phyloP scores from a whole-genome alignment of 495 filamentous ascomycete genomes.

The Ascodesmis nigricans region DNA sequence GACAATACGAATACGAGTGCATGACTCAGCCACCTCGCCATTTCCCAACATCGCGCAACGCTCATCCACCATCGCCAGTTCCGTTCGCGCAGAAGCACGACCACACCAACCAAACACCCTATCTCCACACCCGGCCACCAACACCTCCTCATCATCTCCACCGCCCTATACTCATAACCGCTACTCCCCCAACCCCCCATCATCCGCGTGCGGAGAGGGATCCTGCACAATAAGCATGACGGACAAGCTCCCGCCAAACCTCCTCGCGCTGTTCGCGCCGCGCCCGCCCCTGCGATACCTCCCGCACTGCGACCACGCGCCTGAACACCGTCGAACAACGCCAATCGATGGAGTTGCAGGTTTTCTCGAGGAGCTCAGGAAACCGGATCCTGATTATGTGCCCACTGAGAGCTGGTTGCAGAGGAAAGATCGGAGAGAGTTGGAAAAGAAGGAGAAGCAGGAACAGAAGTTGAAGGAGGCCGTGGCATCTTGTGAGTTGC shows the following conservation, averaged over 20 bases:
- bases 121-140: too few species aligned
- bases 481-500: conserved; percentile 41
- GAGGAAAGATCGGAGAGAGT: conserved; percentile 51
- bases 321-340: conserved; percentile 56
- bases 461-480: conserved; percentile 43
- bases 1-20: too few species aligned
- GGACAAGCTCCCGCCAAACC: conserved; percentile 78
- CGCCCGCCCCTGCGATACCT: conserved; percentile 81
- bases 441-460: conserved; percentile 48
- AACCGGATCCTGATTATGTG: conserved; percentile 47
- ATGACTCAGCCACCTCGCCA: too few species aligned
- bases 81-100: too few species aligned
- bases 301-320: conserved; percentile 57
- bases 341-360: conserved; percentile 49
- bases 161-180: too few species aligned
- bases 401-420: conserved; percentile 88
- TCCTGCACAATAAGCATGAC: too few species aligned
- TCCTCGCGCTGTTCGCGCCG: conserved; percentile 82
- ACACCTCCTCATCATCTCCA: too few species aligned
- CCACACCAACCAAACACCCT: too few species aligned
- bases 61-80: too few species aligned
- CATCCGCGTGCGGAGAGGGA: too few species aligned
- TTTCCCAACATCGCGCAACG: too few species aligned
- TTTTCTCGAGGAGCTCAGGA: conserved; percentile 45
- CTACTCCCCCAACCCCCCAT: too few species aligned